Base-by-base conservation (phyloP, 805 yeast species). In the Yamadazyma laniorum region DNA sequence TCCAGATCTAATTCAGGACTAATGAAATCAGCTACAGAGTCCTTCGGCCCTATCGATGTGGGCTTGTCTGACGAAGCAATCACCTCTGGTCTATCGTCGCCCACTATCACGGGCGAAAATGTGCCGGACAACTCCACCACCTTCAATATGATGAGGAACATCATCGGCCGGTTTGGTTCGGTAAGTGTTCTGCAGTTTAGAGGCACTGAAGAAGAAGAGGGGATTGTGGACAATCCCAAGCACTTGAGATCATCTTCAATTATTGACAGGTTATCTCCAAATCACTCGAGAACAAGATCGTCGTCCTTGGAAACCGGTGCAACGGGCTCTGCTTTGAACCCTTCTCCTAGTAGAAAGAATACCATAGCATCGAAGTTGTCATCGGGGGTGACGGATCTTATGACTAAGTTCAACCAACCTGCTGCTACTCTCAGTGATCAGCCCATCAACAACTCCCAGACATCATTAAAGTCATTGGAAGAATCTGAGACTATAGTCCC, bases 321-420 rank as follows among this genome's bases (percentile, higher is more conserved):
- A n/a, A 26, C 29, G 13, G 14, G 25, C 15, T 16, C 17, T 18
- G 11, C 27, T 1, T 19, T 27, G 4, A 13, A 29, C 18, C n/a
- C 29, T 21, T 37, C 49, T 3, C 50, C 43, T n/a, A 41, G 40
- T 17, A 58, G 61, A 39, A 50, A 62, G 22, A 60, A 55, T 38
- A 58, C 67, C 8, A 56, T 63, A 12, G 61, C 68, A n/a, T 53
- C 65, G 16, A 68, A 66, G 46, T 50, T 67, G 29, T 54, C 67
- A n/a, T 53, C 45, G n/a, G 73, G 74, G 1, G 65, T 68, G 6
- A 44, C 62, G 12, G 73, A 68, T 39, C 61, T 68, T 29, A 67
- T 68, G 70, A 65, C 65, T 12, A 67, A 64, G 41, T 52, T 67
- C 17, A 66, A 64, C 31, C 7, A 30, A 18, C 35, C 42, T 4